Base-by-base conservation (phyloP, 2,329 filamentous ascomycete genomes). In the Boeremia exigua region DNA sequence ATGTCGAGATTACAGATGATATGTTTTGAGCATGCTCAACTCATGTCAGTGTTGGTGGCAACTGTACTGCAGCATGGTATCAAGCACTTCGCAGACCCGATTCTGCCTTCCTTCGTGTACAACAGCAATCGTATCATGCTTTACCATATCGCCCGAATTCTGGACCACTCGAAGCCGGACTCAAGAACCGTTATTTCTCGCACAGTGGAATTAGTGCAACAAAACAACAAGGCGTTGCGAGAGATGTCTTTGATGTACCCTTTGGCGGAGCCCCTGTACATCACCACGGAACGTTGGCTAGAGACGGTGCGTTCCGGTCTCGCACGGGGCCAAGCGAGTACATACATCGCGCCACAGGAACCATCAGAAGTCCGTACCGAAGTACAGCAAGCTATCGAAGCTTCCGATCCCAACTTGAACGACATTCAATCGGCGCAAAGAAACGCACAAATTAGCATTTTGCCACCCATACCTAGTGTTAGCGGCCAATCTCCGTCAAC, bases 111-210 rank as follows among this genome's bases (percentile, higher is more conserved):
- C 0, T 70, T 71, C 14, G 70, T 71, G 2, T 72, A 72, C 57
- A 72, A 72, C 48, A 72, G 70, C 52, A 72, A 61, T 29, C 62
- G 70, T 4, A 72, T 72, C 37, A 72, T 72, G 70, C 62, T 72
- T 14, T 72, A 70, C 43, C 70, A 72, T 25, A 71, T 71, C 17
- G 70, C 70, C 6, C 56, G 66, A 6, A 66, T 71, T 17, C 50
- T 72, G 12, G 70, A 72, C 23, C 49, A 61, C 4, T 57, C 67
- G 2, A 71, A 71, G 36, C 59, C 64, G 0, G 66, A 70, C 32
- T 65, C 69, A 8, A 57, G 56, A n/a, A 63, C 63, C 2, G 61
- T 67, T 0, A 67, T 71, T 27, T 51, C 61, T 6, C 63, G 66
- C 8, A 71, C 69, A 17, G 60, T 72, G 3, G 70, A 70, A 42